A percentile compares a stretch with the other conserved stretches of the same genome.
phyloP scores from a whole-genome alignment of 1,284 basidiomycete species.

The Neolentinus lepideus region DNA sequence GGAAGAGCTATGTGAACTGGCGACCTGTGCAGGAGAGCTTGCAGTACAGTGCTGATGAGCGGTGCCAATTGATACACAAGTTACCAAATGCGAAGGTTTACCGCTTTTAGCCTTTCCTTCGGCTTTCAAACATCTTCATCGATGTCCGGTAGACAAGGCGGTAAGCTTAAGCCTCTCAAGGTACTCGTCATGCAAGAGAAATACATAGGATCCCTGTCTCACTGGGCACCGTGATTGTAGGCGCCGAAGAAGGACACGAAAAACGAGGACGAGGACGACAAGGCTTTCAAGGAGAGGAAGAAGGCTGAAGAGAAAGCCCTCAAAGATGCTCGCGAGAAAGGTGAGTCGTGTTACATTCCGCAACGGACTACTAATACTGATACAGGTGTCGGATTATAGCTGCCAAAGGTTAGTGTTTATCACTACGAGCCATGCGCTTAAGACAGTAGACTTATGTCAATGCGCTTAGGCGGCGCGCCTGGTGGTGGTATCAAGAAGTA shows the following conservation, averaged over 20 bases:
- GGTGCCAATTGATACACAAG: too few relatives aligned
- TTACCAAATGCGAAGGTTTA: too few relatives aligned
- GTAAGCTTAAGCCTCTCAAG: constrained; percentile 76
- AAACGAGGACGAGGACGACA: constrained; percentile 63
- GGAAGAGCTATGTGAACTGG: too few relatives aligned
- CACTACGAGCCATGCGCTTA: background rate
- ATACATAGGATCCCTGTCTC: background rate
- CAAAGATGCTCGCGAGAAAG: constrained; percentile 63
- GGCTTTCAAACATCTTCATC: background rate
- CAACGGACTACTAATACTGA: background rate
- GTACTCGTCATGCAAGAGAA: constrained; percentile 19
- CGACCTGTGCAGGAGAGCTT: too few relatives aligned
- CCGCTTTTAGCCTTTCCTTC: too few relatives aligned
- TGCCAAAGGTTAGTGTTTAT: constrained; percentile 43
- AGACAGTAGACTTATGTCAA: background rate
- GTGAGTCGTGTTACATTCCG: constrained; percentile 29
- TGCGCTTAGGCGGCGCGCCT: constrained; percentile 47
- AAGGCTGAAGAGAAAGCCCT: constrained; percentile 63
- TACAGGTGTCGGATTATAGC: constrained; percentile 29
- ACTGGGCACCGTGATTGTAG: constrained; percentile 24
- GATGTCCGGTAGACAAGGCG: constrained; percentile 73
- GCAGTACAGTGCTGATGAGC: too few relatives aligned
- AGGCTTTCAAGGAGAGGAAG: constrained; percentile 66
- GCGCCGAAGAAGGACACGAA: constrained; percentile 74
- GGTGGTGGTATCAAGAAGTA: constrained; percentile 82